Base-by-base conservation (phyloP, 495 filamentous ascomycete genomes). In the Neurospora intermedia region DNA sequence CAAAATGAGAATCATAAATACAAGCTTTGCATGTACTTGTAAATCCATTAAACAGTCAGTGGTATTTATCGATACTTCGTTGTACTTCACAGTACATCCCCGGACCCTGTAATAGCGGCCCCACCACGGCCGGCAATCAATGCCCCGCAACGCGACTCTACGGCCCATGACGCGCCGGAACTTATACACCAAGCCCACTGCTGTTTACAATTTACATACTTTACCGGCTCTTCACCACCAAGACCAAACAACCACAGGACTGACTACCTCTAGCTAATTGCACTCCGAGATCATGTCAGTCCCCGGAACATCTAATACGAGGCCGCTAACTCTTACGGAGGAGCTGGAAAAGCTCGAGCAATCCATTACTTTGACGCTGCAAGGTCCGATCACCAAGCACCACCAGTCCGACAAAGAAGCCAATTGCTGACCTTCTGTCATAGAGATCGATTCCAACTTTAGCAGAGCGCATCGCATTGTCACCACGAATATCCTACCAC, bases 361-460 rank as follows among this genome's bases (percentile, higher is more conserved):
- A 80, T 94, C 92, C 43, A 98, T 99, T 78, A 99, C 96, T 16
- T 87, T 98, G 46, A 98, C 96, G 4, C 86, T 99, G 0, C 96
- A 99, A 90, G 94, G 94, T 92, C 80, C 75, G 82, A 70, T 69
- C 38, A 27, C 5, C 45, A 7, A 20, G 0, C 8, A 69, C 15
- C 10, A 11, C 35, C 16, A 20, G 6, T 16, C 11, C 15, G 10
- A 41, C 38, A 39, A 42, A 42, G 43, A 38, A 39, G 27, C n/a
- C n/a, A 13, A 46, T 35, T 35, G 38, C 76, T 77, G 35, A 79
- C 71, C 15, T 23, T 70, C 20, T 71, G 15, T 23, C 38, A 2
- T 73, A 97, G 96, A 99, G 83, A 99, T 99, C 83, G 96, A 99
- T 81, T 91, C 93, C 81, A 99, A 99, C 78, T 99, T 99, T 82